phyloP scores from a whole-genome alignment of 2,329 filamentous ascomycete species.

The Hymenoscyphus linearis region DNA sequence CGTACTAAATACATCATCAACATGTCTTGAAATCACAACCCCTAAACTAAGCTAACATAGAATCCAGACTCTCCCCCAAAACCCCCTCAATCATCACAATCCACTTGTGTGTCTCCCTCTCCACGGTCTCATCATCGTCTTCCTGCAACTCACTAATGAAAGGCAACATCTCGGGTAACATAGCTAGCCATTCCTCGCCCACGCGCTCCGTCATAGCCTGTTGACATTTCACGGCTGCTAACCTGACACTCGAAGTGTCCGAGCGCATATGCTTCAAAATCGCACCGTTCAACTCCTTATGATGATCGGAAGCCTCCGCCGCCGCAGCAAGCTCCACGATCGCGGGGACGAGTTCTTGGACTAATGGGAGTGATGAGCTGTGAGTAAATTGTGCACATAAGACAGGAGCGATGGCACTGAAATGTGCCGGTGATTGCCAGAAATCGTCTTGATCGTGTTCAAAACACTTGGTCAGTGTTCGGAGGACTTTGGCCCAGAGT shows the following conservation, averaged over 20 bases:
- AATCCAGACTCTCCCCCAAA: conserved; percentile 83
- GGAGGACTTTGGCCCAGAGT: conserved; percentile 66
- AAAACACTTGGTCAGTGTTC: conserved; percentile 70
- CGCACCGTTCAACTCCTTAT: conserved; percentile 77
- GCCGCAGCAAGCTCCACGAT: conserved; percentile 76
- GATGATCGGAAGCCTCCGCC: conserved; percentile 80
- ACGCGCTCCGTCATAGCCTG: conserved; percentile 72
- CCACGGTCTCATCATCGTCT: conserved; percentile 91
- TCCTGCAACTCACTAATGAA: conserved; percentile 94
- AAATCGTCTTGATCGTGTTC: conserved; percentile 90
- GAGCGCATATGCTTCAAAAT: conserved; percentile 76
- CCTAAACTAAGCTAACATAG: conserved; percentile 60
- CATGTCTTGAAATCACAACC: no score
- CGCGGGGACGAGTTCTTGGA: conserved; percentile 60
- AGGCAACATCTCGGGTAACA: conserved; percentile 92
- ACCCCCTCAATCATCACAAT: conserved; percentile 85
- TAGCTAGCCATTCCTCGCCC: conserved; percentile 87
- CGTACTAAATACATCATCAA: no score
- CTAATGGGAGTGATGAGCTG: conserved; percentile 40
- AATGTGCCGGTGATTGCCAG: conserved; percentile 90
- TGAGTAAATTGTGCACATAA: conserved; percentile 62
- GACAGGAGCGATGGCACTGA: conserved; percentile 63
- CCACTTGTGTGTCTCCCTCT: conserved; percentile 84
- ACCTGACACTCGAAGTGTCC: conserved; percentile 63
- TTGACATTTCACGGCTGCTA: conserved; percentile 79